phyloP scores from a whole-genome alignment of 768 basidiomycete genomes.

The Tricholoma sp. region DNA sequence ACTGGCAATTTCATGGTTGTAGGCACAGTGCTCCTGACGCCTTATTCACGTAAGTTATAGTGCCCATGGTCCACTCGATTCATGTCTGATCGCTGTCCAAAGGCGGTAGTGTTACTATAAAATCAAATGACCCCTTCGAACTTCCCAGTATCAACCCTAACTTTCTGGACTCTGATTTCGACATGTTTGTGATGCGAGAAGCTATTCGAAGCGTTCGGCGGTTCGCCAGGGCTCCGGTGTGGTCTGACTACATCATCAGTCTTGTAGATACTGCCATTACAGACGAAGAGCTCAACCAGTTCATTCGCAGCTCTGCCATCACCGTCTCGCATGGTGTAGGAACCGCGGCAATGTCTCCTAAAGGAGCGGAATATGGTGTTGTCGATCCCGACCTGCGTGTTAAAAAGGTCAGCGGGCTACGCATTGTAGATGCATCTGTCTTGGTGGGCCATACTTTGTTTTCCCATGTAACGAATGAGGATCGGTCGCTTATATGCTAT shows the following conservation, averaged over 20 bases:
- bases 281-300: slow-evolving; percentile 25
- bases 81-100: not conserved
- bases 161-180: slow-evolving; percentile 30
- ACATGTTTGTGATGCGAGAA: slow-evolving; percentile 22
- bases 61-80: not conserved
- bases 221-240: slow-evolving; percentile 22
- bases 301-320: slow-evolving; percentile 18
- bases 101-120: slow-evolving; percentile 29
- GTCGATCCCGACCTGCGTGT: slow-evolving; percentile 34
- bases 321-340: slow-evolving; percentile 31
- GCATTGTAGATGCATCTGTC: slow-evolving; percentile 36
- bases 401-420: slow-evolving; percentile 29
- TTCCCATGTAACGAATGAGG: too few relatives aligned
- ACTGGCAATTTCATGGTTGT: slow-evolving; percentile 25
- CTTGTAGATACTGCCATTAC: slow-evolving; percentile 2
- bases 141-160: slow-evolving; percentile 44
- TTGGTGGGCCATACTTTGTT: slow-evolving; percentile 19
- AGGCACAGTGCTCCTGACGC: slow-evolving; percentile 20
- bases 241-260: slow-evolving; percentile 20
- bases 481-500: too few relatives aligned
- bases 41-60: slow-evolving; percentile 21
- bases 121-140: slow-evolving; percentile 37
- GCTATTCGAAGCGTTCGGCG: slow-evolving; percentile 20
- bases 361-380: slow-evolving; percentile 24
- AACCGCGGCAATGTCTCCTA: slow-evolving; percentile 29